Evolutionary conservation across 768 basidiomycete species (phyloP), one percentile per base, ranked within the genome.

Genomic region (Pisolithus marmoratus): DNA sequence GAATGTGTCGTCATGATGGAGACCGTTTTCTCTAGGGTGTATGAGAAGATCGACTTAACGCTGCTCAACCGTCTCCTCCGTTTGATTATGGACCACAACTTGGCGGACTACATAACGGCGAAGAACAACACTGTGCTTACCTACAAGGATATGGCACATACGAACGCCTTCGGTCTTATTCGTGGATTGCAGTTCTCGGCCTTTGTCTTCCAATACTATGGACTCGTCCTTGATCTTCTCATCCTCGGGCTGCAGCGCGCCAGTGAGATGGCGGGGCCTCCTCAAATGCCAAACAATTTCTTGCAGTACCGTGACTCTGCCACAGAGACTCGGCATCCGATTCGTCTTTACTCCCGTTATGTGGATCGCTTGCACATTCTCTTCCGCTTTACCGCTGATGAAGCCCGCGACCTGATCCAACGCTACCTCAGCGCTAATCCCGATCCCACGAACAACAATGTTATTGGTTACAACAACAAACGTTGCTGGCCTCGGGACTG

Each of bases 1-100:
- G 95, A 98, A 73, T 97, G 94, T 70, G 89, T 92, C 61, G 96
- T 98, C 41, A 78, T 99, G 74, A 97, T 98, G 94, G 96, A 99
- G 74, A 99, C 96, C 0, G 92, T 95, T 6, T 78, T 96, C 37
- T 94, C 91, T 27, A 94, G 96, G 71, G 96, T 97, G 19, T 98
- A 98, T 68, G 96, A 98, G 78, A 98, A 99, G 81, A 89, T 99
- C 58, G 96, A 99, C 64, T 68, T 99, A 59, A 99, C 96, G 0
- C 75, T 98, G 38, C 82, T 99, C 62, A 96, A 98, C 69, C 90
- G 95, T 60, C 79, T 99, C 3, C 80, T 98, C 40, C 91, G 96
- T 50, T 82, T 98, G 36, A 97, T 99, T 62, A 80, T 98, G 58
- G 96, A 99, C 62, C 96, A 98, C 77, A 99, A 99, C 67, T 67